These are phyloP conservation scores for Fonsecaea pugnacius DNA, from an alignment of 2,329 filamentous ascomycete genomes.

Conservation along the genomic window DNA sequence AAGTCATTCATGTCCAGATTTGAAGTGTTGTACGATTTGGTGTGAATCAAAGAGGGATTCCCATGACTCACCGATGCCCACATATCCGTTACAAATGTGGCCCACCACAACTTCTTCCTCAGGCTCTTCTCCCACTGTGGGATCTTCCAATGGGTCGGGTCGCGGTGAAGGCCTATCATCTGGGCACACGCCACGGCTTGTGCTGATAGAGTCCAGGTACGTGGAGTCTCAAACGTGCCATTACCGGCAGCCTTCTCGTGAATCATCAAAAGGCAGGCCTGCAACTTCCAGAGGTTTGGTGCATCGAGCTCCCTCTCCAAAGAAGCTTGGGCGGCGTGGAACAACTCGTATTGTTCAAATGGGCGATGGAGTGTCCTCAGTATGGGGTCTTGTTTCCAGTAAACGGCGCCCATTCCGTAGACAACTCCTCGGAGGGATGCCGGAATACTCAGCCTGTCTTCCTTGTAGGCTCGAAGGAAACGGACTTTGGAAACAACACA, in stretches of 20 bases:
- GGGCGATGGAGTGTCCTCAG: constrained; percentile 41
- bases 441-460: constrained; percentile 48
- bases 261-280: constrained; percentile 53
- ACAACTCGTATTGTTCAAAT: constrained; percentile 50
- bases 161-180: constrained; percentile 54
- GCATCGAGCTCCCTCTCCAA: constrained; percentile 54
- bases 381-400: constrained; percentile 47
- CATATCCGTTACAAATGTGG: constrained; percentile 48
- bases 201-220: constrained; percentile 51
- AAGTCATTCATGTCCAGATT: constrained; percentile 50
- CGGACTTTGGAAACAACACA: constrained; percentile 53
- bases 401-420: constrained; percentile 52
- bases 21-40: constrained; percentile 49
- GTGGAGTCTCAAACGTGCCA: constrained; percentile 54
- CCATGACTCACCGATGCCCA: constrained; percentile 56
- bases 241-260: constrained; percentile 54
- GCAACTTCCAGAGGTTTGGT: constrained; percentile 53
- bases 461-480: constrained; percentile 48
- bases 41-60: constrained; percentile 53
- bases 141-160: constrained; percentile 51
- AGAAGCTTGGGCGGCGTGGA: constrained; percentile 50
- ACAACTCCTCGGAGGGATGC: constrained; percentile 53
- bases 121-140: constrained; percentile 47
- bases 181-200: constrained; percentile 53
- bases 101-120: constrained; percentile 55